Conservation (phyloP, 2,329 filamentous ascomycete species). For the Paecilomyces fulvus region DNA sequence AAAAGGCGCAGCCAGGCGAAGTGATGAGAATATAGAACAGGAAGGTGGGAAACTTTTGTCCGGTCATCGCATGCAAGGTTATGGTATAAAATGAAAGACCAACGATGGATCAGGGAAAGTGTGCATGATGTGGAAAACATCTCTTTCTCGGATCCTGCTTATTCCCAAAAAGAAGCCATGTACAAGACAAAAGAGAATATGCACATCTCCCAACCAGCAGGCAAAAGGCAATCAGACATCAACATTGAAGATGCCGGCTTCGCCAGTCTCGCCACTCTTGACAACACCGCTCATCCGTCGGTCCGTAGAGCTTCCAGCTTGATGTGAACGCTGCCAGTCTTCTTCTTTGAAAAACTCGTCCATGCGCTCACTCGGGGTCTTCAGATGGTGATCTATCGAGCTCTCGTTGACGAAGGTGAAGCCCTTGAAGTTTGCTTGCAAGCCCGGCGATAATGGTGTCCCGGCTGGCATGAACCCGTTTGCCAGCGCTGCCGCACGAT, state of each 20-base stretch:
- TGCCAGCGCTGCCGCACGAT: constrained; percentile 77
- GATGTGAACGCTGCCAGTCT: constrained; percentile 27
- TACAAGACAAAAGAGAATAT: constrained; percentile 5
- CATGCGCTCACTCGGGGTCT: constrained; percentile 29
- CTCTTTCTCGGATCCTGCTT: not conserved
- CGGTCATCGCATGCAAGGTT: not conserved
- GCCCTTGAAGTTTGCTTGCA: constrained; percentile 96
- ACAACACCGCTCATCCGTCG: constrained; percentile 39
- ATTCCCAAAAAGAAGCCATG: not conserved
- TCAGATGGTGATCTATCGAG: constrained; percentile 61
- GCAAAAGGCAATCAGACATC: constrained; percentile 29
- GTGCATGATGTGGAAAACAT: not conserved
- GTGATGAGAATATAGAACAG: not conserved
- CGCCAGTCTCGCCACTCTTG: constrained; percentile 28
- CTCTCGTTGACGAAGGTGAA: constrained; percentile 99
- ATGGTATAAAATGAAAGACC: not conserved
- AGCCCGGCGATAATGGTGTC: constrained; percentile 85
- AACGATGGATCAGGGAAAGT: not conserved
- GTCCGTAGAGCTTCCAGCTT: constrained; percentile 21
- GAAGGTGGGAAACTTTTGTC: not conserved
- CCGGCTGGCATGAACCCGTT: constrained; percentile 74
- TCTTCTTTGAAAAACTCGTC: constrained; percentile 37
- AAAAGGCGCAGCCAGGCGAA: not conserved
- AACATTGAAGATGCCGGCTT: constrained; percentile 36
- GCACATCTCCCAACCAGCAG: constrained; percentile 4